Evolutionary conservation across 1,139 yeast species (phyloP), one percentile per base, ranked within the genome.

Genomic region (Taiozyma sp.): DNA sequence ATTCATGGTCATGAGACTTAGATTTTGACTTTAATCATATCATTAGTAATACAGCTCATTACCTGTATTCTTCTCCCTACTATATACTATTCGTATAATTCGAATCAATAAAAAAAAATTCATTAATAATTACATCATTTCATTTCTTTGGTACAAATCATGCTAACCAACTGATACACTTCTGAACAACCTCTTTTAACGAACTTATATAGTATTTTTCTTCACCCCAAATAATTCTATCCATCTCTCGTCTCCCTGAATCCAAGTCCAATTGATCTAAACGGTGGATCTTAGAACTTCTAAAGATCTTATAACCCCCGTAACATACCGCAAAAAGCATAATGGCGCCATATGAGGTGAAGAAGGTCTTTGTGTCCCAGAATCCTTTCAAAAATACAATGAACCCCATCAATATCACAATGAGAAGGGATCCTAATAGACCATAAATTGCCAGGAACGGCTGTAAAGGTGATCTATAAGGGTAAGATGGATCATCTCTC

Each of bases 361-460:
- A 75, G 66, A 88, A 87, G 50, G 79, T 78, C 62, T 78, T 70
- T 0, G 82, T 72, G 56, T 82, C 78, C 90, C 93, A 88, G 32
- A 47, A 57, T 1, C 76, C 82, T 9, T 70, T 67, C 49, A 86
- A 65, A 56, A 86, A 85, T 2, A 86, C 84, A 12, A 83, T 80
- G 65, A 81, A 84, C 0, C 96, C 96, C 76, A 84, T 80, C 27
- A 83, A 73, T 4, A 87, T 57, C 2, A 87, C 78, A 41, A 90
- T 72, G 19, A 79, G 45, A 1, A 74, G 56, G 2, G 88, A 77
- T 1, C 85, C 81, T 19, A 80, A 51, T 45, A 86, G 68, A 0
- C 96, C 96, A 57, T 82, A 70, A 46, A 81, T 78, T 0, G 96
- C 93, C 30, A 82, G 68, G 61, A 77, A 87, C 0, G 96, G 96